phyloP scores from a whole-genome alignment of 2,329 filamentous ascomycete genomes.

The Neoscytalidium dimidiatum region DNA sequence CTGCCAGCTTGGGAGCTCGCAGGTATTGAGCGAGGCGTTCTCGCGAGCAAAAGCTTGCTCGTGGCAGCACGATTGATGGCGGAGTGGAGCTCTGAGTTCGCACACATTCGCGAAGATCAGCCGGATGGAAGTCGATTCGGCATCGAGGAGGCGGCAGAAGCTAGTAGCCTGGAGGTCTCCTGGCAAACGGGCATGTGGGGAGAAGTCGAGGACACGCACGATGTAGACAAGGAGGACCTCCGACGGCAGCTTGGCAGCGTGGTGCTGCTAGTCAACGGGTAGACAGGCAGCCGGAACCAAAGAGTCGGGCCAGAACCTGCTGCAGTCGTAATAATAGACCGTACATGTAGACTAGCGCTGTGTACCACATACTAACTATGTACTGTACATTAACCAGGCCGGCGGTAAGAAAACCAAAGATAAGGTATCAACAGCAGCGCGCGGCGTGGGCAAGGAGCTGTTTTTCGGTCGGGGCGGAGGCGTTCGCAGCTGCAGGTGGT shows the following conservation, averaged over 20 bases:
- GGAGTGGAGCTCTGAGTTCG: conserved; percentile 82
- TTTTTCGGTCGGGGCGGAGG: neutral
- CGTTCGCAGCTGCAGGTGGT: neutral
- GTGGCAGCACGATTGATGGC: conserved; percentile 74
- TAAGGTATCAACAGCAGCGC: neutral
- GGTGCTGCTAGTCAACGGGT: conserved; percentile 68
- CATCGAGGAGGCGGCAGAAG: conserved; percentile 77
- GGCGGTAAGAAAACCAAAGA: neutral
- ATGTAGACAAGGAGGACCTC: conserved; percentile 91
- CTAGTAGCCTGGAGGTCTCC: conserved; percentile 78
- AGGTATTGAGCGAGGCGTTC: conserved; percentile 77
- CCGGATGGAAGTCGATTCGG: conserved; percentile 59
- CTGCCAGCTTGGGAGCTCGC: conserved; percentile 81
- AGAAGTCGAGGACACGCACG: conserved; percentile 96
- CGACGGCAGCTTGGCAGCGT: conserved; percentile 85
- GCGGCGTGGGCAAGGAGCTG: neutral
- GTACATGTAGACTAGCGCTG: neutral
- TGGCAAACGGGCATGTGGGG: conserved; percentile 94
- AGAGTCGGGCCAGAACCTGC: neutral
- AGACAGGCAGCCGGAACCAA: neutral
- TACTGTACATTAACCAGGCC: too few relatives aligned
- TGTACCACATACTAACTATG: neutral
- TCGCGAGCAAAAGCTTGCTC: conserved; percentile 86
- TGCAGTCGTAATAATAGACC: neutral
- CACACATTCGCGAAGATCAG: conserved; percentile 49